phyloP scores from a whole-genome alignment of 768 basidiomycete species.

The Mycena metata region DNA sequence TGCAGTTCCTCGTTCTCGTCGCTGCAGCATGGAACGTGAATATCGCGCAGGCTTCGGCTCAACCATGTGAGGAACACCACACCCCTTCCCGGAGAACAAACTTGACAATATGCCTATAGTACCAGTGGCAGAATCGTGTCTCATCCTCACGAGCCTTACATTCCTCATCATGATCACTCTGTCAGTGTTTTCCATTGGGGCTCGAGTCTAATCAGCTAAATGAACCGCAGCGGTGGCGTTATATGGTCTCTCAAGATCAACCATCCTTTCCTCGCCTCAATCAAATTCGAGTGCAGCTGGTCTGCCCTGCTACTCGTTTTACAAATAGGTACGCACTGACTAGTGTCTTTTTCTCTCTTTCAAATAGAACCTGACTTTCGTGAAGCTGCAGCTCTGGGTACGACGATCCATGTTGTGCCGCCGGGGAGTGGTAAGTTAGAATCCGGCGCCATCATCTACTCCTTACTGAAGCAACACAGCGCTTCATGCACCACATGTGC shows the following conservation, averaged over 20 bases:
- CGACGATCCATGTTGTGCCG: constrained; percentile 24
- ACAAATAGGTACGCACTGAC: constrained; percentile 18
- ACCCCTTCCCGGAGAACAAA: too few species aligned
- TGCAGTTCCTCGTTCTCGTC: constrained; percentile 31
- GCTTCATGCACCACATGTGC: constrained; percentile 19
- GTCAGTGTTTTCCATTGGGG: constrained; percentile 15
- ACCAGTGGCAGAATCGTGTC: constrained; percentile 25
- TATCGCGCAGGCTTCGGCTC: constrained; percentile 14
- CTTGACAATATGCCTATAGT: constrained; percentile 16
- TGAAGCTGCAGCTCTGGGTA: constrained; percentile 31
- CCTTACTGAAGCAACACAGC: not conserved
- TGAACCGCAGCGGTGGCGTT: constrained; percentile 16
- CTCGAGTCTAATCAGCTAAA: too few species aligned
- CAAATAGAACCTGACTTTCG: not conserved
- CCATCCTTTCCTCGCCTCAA: constrained; percentile 24
- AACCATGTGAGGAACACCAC: constrained; percentile 10
- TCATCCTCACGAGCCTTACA: constrained; percentile 32
- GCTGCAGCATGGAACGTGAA: constrained; percentile 33
- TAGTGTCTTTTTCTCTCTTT: too few species aligned
- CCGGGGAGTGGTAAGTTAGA: constrained; percentile 18
- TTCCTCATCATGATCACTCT: constrained; percentile 25
- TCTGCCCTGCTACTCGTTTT: constrained; percentile 22
- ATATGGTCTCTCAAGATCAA: constrained; percentile 31
- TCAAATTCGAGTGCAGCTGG: constrained; percentile 34
- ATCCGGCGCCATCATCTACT: not conserved